Evolutionary conservation across 2,329 filamentous ascomycete genomes (phyloP), one percentile per base, ranked within the genome.

Genomic region (Corinectria fuckeliana): DNA sequence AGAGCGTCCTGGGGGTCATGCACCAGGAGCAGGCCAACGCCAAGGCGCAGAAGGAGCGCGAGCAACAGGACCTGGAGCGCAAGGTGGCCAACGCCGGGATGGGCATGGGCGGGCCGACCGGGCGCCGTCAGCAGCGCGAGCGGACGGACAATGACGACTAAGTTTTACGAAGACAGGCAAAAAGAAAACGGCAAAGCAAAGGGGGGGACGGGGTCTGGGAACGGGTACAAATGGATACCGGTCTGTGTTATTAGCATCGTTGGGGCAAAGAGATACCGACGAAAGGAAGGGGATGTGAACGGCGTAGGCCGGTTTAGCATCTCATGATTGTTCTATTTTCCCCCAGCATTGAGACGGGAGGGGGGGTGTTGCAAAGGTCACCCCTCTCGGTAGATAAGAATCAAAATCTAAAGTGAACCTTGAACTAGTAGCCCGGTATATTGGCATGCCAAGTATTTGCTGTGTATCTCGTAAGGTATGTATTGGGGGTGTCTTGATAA

Each of bases 1-100:
- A 87, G 73, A 88, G 87, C 67, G 93, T 99, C 16, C 81, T 96
- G 68, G 81, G 83, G 56, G 91, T 95, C 44, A 85, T 98, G 67
- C 87, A 89, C 72, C 82, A 86, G 74, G 92, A 96, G 82, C 90
- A 96, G 82, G 84, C 89, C 78, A 89, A 91, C 71, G 93, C 90
- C 68, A 84, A 90, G 70, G 81, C 87, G 53, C 88, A 91, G 77
- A 89, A 88, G 80, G 92, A 96, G 81, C 89, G 89, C 68, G 92
- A 92, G 79, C 77, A 84, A 66, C 87, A 88, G 75, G 88, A 91
- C 75, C 77, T 87, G 21, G 90, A 92, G 79, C 83, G 87, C 69
- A 91, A 91, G 79, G 72, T 87, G 51, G 78, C 79, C 58, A 80
- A 76, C 56, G 74, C 75, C 18, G 75, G 75, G 30, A 50, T 80